These are phyloP conservation scores for Bisporella sp. DNA, from an alignment of 2,329 filamentous ascomycete species.

Conservation along the genomic window DNA sequence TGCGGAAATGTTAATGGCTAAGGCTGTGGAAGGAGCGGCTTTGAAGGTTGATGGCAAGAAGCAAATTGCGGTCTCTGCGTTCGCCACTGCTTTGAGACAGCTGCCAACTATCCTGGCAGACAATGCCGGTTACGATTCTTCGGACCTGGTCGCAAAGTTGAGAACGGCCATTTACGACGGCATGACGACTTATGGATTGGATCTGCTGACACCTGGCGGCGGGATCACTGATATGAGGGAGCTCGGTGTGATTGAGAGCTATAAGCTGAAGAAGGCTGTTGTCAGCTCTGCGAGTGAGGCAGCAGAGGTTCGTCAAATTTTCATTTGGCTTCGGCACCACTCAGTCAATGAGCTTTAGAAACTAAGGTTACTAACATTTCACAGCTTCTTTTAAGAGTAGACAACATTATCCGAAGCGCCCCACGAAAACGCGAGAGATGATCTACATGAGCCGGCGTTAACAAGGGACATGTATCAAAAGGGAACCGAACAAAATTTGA, in stretches of 20 bases:
- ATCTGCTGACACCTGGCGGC: conserved; percentile 81
- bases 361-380: conserved; percentile 23
- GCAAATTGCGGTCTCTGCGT: conserved; percentile 85
- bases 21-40: conserved; percentile 89
- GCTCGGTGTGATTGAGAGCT: conserved; percentile 90
- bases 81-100: conserved; percentile 83
- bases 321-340: background rate
- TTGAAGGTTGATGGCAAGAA: conserved; percentile 96
- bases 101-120: conserved; percentile 94
- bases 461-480: conserved; percentile 25
- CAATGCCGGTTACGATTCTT: conserved; percentile 93
- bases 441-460: conserved; percentile 30
- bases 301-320: conserved; percentile 65
- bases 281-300: conserved; percentile 95
- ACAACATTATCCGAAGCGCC: conserved; percentile 95
- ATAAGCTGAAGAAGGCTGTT: conserved; percentile 98
- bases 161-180: conserved; percentile 94
- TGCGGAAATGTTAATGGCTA: conserved; percentile 98
- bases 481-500: conserved; percentile 11
- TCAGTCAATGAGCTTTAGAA: background rate
- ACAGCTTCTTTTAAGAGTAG: conserved; percentile 82
- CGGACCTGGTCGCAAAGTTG: conserved; percentile 84
- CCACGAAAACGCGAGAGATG: conserved; percentile 75
- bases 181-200: conserved; percentile 84
- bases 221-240: conserved; percentile 95